phyloP scores from a whole-genome alignment of 2,329 filamentous ascomycete species.

The Conoideocrella luteorostrata region DNA sequence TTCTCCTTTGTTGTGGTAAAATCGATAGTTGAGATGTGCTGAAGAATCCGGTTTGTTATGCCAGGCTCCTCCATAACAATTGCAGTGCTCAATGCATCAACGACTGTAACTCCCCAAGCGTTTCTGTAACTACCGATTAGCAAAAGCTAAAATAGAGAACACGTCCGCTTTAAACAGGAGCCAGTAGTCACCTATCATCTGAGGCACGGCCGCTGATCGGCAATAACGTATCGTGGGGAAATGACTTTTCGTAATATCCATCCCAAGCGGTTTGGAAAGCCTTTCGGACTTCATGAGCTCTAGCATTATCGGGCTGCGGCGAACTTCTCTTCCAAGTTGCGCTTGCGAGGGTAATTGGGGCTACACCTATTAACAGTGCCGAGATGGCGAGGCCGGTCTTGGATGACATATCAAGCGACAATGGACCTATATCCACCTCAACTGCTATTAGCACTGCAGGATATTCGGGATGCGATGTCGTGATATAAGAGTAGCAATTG shows the following conservation, averaged over 20 bases:
- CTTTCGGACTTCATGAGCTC: conserved; percentile 43
- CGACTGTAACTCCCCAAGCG: conserved; percentile 75
- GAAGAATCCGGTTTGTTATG: conserved; percentile 65
- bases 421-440: too few species aligned
- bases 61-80: conserved; percentile 65
- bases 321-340: neutral
- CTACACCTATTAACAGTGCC: neutral
- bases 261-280: conserved; percentile 66
- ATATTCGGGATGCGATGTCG: too few species aligned
- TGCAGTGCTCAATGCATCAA: conserved; percentile 76
- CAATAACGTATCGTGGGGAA: conserved; percentile 67
- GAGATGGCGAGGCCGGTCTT: neutral
- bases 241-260: conserved; percentile 67
- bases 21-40: conserved; percentile 64
- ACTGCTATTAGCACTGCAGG: too few species aligned
- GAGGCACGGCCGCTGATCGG: conserved; percentile 58
- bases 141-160: too few species aligned
- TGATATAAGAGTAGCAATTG: too few species aligned
- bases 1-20: conserved; percentile 50
- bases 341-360: neutral
- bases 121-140: too few species aligned
- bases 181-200: conserved; percentile 61
- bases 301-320: neutral
- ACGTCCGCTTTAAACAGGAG: too few species aligned
- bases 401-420: conserved; percentile 1